phyloP scores from a whole-genome alignment of 1,284 basidiomycete genomes.

The Trichosporon inkin region DNA sequence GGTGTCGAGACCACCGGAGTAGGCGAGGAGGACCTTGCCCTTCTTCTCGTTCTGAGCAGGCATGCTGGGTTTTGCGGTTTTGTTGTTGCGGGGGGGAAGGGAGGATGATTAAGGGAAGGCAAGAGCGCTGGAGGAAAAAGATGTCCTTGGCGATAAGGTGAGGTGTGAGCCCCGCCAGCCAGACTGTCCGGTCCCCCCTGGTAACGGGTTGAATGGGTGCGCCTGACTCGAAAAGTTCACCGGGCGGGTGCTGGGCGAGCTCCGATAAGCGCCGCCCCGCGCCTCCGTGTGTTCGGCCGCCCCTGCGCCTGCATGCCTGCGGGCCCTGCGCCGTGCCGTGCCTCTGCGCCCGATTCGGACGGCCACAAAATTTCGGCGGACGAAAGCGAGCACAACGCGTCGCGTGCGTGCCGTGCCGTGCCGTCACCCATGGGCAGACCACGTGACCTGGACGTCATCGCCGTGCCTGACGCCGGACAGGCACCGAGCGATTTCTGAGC shows the following conservation, averaged over 20 bases:
- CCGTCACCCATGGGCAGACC: too few relatives aligned
- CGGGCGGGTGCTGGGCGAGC: not conserved
- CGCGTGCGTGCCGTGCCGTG: too few relatives aligned
- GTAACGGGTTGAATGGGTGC: not conserved
- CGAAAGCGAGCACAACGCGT: too few relatives aligned
- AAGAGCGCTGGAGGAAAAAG: not conserved
- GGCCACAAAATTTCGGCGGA: too few relatives aligned
- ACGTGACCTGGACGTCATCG: too few relatives aligned
- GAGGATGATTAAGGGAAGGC: not conserved
- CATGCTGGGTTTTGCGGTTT: conserved; percentile 15
- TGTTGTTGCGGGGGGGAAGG: not conserved
- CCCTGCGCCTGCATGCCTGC: too few relatives aligned
- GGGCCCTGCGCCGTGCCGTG: too few relatives aligned
- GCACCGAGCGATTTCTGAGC: too few relatives aligned
- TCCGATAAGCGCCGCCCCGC: conserved; percentile 7
- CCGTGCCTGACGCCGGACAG: too few relatives aligned
- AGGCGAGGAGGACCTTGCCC: conserved; percentile 60
- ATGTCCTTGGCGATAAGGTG: not conserved
- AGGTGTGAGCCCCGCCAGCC: not conserved
- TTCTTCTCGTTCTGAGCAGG: conserved; percentile 43
- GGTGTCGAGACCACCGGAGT: conserved; percentile 96
- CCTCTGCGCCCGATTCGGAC: too few relatives aligned
- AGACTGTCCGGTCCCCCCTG: conserved; percentile 3
- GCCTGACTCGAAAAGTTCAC: conserved; percentile 4
- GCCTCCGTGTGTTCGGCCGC: not conserved